Evolutionary conservation across 2,329 filamentous ascomycete genomes (phyloP).

Genomic region (Fusarium pininemorale): DNA sequence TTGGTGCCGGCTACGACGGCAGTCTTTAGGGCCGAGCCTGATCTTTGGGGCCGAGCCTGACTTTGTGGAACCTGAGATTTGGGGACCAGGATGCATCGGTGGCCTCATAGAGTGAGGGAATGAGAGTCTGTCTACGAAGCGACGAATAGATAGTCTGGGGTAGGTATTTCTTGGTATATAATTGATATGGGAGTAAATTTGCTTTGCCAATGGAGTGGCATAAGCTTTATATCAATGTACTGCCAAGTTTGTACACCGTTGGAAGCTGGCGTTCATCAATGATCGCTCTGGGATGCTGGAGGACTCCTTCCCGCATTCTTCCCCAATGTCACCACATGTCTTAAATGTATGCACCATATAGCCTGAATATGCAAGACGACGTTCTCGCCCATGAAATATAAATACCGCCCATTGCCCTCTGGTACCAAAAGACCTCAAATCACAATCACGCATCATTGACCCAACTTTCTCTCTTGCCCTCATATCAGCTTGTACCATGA

Average conservation of each 20-base stretch:
- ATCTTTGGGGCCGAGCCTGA: not conserved
- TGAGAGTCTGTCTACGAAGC: rapidly evolving
- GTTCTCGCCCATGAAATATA: not conserved
- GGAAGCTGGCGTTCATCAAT: rapidly evolving
- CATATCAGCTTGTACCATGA: not conserved
- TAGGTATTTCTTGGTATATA: not conserved
- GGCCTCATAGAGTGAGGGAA: rapidly evolving
- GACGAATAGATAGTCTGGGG: no score
- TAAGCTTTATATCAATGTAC: rapidly evolving
- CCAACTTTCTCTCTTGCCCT: rapidly evolving
- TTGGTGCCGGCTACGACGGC: not conserved
- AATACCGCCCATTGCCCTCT: rapidly evolving
- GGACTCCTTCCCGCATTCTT: not conserved
- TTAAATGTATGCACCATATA: not conserved
- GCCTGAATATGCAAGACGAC: not conserved
- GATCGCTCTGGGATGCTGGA: rapidly evolving
- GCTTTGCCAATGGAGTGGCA: rapidly evolving
- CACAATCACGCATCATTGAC: rapidly evolving
- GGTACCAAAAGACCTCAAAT: not conserved
- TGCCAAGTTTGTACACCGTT: rapidly evolving
- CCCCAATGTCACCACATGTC: not conserved
- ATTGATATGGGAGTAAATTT: not conserved
- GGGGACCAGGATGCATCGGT: not conserved
- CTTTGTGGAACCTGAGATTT: no score
- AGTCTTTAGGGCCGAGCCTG: not conserved